A percentile compares a stretch with the other conserved stretches of the same genome.
These are phyloP conservation scores for Collybia sordida DNA, from an alignment of 768 basidiomycete species.

Conservation along the genomic window DNA sequence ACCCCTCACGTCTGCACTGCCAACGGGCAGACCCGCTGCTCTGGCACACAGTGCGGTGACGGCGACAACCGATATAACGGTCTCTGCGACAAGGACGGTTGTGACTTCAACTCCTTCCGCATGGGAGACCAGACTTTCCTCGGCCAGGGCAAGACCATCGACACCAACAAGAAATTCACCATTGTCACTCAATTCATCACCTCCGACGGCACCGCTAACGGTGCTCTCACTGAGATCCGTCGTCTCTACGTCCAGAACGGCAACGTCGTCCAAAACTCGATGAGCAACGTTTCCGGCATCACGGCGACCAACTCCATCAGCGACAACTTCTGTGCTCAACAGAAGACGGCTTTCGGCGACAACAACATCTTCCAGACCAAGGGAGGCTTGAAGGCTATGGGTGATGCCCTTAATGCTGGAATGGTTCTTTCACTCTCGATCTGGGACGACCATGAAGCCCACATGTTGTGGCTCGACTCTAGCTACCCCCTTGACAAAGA, in stretches of 20 bases:
- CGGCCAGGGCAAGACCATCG: conserved; percentile 34
- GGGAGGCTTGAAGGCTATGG: conserved; percentile 39
- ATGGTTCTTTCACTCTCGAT: conserved; percentile 40
- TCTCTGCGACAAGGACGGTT: conserved; percentile 40
- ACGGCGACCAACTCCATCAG: conserved; percentile 34
- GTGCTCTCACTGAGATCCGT: conserved; percentile 39
- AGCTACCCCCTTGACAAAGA: conserved; percentile 6
- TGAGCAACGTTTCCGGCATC: conserved; percentile 30
- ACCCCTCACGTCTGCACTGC: conserved; percentile 41
- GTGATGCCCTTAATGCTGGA: conserved; percentile 32
- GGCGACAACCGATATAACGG: conserved; percentile 30
- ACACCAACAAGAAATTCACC: conserved; percentile 37
- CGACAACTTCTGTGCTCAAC: conserved; percentile 34
- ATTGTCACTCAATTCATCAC: conserved; percentile 46
- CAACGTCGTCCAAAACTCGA: conserved; percentile 35
- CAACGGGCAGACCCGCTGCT: conserved; percentile 28
- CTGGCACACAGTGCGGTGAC: conserved; percentile 27
- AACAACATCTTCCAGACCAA: conserved; percentile 36
- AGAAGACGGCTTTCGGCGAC: conserved; percentile 44
- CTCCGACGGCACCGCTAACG: conserved; percentile 31
- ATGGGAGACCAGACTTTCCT: conserved; percentile 36
- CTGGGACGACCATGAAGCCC: conserved; percentile 38
- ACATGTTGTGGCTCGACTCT: conserved; percentile 23
- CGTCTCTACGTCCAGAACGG: conserved; percentile 42
- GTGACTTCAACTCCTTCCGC: conserved; percentile 47